Base-by-base conservation (phyloP, 495 filamentous ascomycete genomes). In the Xylaria telfairii region DNA sequence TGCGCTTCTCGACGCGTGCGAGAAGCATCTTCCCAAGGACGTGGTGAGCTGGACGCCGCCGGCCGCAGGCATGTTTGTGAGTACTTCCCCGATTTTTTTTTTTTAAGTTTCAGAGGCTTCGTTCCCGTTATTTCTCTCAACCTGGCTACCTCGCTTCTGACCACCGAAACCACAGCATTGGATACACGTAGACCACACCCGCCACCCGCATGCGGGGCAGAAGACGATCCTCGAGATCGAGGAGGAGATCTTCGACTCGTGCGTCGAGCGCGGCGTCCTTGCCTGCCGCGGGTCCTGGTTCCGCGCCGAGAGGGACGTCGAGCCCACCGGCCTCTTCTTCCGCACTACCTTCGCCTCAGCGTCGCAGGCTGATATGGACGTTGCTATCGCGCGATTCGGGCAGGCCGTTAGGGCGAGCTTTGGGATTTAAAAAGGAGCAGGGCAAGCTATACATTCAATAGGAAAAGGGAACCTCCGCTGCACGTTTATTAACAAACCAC, bases 11-110 rank as follows among this genome's bases (percentile, higher is more conserved):
- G 85, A 86, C 37, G 93, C 96, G 0, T 97, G 94, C 73, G 94
- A 97, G 81, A 86, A 87, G 73, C 87, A 90, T 69, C 80, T 99
- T 64, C 96, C 96, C 0, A 78, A 77, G 30, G 90, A 93, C 57
- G 82, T 99, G 53, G 92, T 92, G 15, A 91, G 88, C 81, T 99
- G 96, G 96, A 86, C 80, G 44, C 83, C 92, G 8, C 95, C 96
- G 3, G 85, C 86, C 44, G 95, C 96, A n/a, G 96, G 96, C 76
- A 99, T 99, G 96, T 99, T 99, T 86, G 92, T 93, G 81, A 85
- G 91, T 91, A 64, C 32, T n/a, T 19, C 19, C 30, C 17, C 17
- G 2, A 21, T 4, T 39, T 3, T 59, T 32, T 37, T 4, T 39
- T 3, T 59, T 32, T 37, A n/a, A 0, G 0, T 13, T 10, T 37